Percentiles rank a stretch among this genome's conserved stretches.
Evolutionary conservation across 352 stramenopile species (phyloP).

Genomic region (Phytophthora nicotianae): DNA sequence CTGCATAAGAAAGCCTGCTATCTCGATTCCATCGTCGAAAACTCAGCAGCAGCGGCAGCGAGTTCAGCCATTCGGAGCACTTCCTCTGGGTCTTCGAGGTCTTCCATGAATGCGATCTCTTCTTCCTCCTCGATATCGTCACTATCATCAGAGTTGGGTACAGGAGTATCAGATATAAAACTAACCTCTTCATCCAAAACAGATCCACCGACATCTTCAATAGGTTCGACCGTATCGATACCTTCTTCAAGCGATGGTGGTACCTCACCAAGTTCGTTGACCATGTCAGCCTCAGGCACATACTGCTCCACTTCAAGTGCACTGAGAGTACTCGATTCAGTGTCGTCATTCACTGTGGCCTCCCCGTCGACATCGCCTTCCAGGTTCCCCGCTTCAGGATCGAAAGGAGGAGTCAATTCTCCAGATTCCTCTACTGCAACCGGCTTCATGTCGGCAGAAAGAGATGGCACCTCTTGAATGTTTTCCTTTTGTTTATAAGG

Average conservation of each 20-base stretch:
- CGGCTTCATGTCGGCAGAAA: conserved; percentile 1
- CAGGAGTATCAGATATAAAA: neutral
- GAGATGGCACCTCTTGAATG: neutral
- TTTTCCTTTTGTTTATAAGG: neutral
- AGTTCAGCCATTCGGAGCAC: conserved; percentile 40
- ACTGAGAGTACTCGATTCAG: conserved; percentile 1
- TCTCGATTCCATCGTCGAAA: conserved; percentile 17
- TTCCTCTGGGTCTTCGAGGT: conserved; percentile 32
- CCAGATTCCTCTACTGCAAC: conserved; percentile 1
- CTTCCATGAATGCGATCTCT: conserved; percentile 43
- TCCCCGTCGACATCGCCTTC: conserved; percentile 3
- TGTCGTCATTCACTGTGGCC: neutral
- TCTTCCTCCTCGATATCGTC: conserved; percentile 21
- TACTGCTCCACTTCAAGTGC: conserved; percentile 8
- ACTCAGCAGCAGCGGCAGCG: conserved; percentile 26
- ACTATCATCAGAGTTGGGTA: neutral
- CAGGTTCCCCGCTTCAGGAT: neutral
- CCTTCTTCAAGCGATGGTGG: neutral
- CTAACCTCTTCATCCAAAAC: neutral
- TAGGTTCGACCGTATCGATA: neutral
- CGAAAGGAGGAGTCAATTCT: conserved; percentile 2
- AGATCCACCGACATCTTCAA: neutral
- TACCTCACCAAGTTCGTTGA: conserved; percentile 10
- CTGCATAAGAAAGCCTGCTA: too few relatives aligned
- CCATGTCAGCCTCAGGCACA: conserved; percentile 11